A percentile compares a stretch with the other conserved stretches of the same genome.
Conservation (phyloP, 129 eudicot species). For the Cynara cardunculus region DNA sequence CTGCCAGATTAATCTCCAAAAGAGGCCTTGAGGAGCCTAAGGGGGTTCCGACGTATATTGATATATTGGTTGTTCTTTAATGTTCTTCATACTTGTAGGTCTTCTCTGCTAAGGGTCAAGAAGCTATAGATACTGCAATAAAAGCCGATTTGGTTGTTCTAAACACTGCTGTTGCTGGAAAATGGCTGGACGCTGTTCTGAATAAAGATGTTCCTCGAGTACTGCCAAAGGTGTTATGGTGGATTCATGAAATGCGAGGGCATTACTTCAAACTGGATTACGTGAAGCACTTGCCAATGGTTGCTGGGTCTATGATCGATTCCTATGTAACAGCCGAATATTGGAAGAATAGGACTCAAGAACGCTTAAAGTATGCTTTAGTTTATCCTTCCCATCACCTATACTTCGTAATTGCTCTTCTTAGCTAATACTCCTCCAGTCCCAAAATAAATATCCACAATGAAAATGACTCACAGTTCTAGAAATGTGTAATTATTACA, state of each 20-base stretch:
- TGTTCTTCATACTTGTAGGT: conserved; percentile 56
- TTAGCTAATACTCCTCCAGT: not conserved
- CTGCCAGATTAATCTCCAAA: too few species aligned
- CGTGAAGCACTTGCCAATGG: conserved; percentile 75
- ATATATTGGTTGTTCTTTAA: conserved; percentile 2
- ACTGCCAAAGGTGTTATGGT: conserved; percentile 90
- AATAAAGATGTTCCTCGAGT: conserved; percentile 63
- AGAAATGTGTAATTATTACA: not conserved
- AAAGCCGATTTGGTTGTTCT: conserved; percentile 72
- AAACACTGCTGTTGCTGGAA: conserved; percentile 87
- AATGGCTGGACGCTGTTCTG: conserved; percentile 77
- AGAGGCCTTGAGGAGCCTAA: too few species aligned
- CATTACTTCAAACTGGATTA: conserved; percentile 76
- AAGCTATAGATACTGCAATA: conserved; percentile 66
- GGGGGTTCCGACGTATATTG: too few species aligned
- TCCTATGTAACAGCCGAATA: conserved; percentile 80
- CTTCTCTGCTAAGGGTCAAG: conserved; percentile 62
- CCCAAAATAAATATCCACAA: not conserved
- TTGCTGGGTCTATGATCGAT: conserved; percentile 87
- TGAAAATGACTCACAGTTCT: too few species aligned
- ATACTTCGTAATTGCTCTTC: not conserved
- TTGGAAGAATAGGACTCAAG: conserved; percentile 75
- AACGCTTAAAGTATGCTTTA: conserved; percentile 48
- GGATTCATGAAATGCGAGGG: conserved; percentile 99
- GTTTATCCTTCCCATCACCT: not conserved